Evolutionary conservation across 1,284 basidiomycete genomes (phyloP), one percentile per base, ranked within the genome.

Genomic region (Fomitiporia mediterranea): DNA sequence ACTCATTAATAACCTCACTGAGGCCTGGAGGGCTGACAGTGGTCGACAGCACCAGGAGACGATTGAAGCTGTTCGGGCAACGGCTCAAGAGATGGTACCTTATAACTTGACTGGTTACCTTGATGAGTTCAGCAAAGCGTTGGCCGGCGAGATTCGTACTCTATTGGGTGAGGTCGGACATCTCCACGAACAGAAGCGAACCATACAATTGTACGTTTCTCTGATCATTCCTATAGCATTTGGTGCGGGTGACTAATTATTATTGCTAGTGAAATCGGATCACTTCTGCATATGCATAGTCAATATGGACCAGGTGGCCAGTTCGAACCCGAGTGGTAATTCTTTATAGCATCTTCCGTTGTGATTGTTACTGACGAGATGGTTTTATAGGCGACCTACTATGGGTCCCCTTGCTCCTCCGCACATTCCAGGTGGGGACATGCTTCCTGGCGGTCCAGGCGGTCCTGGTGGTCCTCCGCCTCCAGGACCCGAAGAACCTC

Each of bases 51-150:
- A 88, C 58, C 71, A 79, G 57, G 82, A 83, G 44, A 83, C 82
- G 2, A 70, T 90, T 39, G 73, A 75, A 2, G 80, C 80, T 39
- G 80, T 89, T 37, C 75, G 76, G 52, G 74, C 79, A 21, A 87
- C 83, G 38, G 84, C 86, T 0, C 73, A 81, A 57, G 81, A 86
- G 62, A 84, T 84, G 68, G 80, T 90, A 13, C 82, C 81, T 7
- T 90, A 84, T 74, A 89, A 90, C 60, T 81, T 90, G 4, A 83
- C 87, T 74, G 79, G 79, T 30, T 89, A 89, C 65, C 74, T 90
- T 17, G 86, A 89, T 60, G 86, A 90, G 55, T 91, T 91, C 69
- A 89, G 86, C 67, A 86, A 83, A 66, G 84, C 87, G 1, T 70
- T 90, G 43, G 86, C 89, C 4, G 74, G 77, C n/a, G 88, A 91